phyloP scores from a whole-genome alignment of 768 basidiomycete genomes.

The Mycena latifolia region DNA sequence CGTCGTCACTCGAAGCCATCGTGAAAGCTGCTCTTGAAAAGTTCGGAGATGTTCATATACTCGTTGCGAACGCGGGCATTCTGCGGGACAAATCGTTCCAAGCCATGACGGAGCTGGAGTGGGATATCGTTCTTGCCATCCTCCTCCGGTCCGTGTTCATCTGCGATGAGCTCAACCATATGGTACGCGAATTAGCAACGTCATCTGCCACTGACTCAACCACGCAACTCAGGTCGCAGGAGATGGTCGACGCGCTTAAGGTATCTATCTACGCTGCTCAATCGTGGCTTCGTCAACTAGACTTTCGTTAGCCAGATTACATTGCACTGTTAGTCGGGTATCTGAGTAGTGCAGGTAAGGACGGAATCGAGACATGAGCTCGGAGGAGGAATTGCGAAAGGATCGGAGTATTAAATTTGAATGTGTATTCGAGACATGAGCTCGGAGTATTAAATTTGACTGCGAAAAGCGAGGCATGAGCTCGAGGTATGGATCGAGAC shows the following conservation, averaged over 20 bases:
- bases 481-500: no score
- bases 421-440: no score
- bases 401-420: no score
- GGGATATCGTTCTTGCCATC: constrained; percentile 92
- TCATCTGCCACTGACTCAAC: background rate
- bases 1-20: constrained; percentile 88
- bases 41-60: constrained; percentile 89
- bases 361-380: background rate
- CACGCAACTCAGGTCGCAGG: constrained; percentile 73
- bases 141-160: constrained; percentile 81
- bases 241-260: constrained; percentile 92
- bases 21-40: constrained; percentile 89
- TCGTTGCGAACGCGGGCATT: constrained; percentile 95
- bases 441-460: no score
- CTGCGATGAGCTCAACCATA: constrained; percentile 90
- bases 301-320: constrained; percentile 73
- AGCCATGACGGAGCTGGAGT: constrained; percentile 91
- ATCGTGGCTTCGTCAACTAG: background rate
- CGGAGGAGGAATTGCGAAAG: no score
- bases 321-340: constrained; percentile 95
- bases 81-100: constrained; percentile 94
- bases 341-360: constrained; percentile 77
- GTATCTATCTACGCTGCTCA: constrained; percentile 47
- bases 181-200: constrained; percentile 58
- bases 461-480: no score